A percentile compares a stretch with the other conserved stretches of the same genome.
phyloP scores from a whole-genome alignment of 176 grass and related monocot species.

The Chloris gayana region DNA sequence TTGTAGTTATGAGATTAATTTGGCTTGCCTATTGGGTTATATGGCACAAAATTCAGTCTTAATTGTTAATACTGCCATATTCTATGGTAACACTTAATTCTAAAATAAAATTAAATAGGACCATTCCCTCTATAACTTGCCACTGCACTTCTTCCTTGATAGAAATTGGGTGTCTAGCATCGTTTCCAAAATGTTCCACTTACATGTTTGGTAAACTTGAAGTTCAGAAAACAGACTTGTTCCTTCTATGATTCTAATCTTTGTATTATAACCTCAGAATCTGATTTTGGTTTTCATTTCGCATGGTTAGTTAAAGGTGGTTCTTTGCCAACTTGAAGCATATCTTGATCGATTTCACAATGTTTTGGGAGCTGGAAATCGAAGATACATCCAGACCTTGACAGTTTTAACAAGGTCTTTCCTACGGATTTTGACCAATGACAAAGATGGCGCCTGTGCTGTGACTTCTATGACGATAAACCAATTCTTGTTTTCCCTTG shows the following conservation, averaged over 20 bases:
- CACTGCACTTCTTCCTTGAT: no score
- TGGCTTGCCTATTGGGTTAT: not conserved
- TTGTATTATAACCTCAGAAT: conserved; percentile 15
- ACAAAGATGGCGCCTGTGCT: conserved; percentile 38
- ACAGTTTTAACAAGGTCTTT: conserved; percentile 76
- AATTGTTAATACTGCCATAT: not conserved
- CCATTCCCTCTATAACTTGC: conserved; percentile 2
- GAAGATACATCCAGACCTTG: conserved; percentile 87
- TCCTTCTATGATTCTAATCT: no score
- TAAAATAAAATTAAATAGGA: conserved; percentile 24
- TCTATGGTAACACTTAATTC: not conserved
- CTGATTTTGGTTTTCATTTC: conserved; percentile 38
- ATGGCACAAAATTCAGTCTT: not conserved
- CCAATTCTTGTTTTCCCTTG: conserved; percentile 88
- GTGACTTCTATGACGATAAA: conserved; percentile 87
- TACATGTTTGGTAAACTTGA: not conserved
- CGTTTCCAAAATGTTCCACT: not conserved
- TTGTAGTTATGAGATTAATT: not conserved
- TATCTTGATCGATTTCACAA: conserved; percentile 81
- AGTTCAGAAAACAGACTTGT: conserved; percentile 15
- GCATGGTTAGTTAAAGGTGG: conserved; percentile 66
- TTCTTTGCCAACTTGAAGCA: conserved; percentile 66
- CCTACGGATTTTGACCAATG: conserved; percentile 46
- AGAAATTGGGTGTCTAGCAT: no score
- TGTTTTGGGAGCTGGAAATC: conserved; percentile 82